Evolutionary conservation across 2,329 filamentous ascomycete genomes (phyloP).

Genomic region (Fusarium solani-melongenae): DNA sequence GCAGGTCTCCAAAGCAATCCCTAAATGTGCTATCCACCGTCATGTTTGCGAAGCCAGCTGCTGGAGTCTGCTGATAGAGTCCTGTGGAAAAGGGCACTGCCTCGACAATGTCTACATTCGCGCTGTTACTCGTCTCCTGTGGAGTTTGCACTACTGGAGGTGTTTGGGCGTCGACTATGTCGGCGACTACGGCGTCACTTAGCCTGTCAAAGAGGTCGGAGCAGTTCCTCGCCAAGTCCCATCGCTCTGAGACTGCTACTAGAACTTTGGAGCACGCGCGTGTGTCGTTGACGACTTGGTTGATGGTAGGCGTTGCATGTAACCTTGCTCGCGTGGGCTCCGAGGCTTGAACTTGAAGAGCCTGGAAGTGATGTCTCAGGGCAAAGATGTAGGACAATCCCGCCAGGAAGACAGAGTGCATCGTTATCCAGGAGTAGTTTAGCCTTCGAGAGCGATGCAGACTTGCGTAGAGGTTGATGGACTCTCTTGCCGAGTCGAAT

Average conservation of each 20-base stretch:
- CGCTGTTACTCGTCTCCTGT: not conserved
- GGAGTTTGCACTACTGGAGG: not conserved
- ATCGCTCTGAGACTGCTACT: slow-evolving; percentile 56
- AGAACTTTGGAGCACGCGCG: slow-evolving; percentile 57
- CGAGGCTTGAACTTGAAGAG: slow-evolving; percentile 26
- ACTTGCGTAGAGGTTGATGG: slow-evolving; percentile 56
- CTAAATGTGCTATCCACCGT: slow-evolving; percentile 52
- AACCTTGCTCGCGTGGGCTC: slow-evolving; percentile 29
- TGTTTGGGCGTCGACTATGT: slow-evolving; percentile 47
- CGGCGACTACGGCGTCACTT: slow-evolving; percentile 55
- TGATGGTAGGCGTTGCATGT: slow-evolving; percentile 49
- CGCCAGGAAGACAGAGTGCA: slow-evolving; percentile 60
- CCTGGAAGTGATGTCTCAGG: slow-evolving; percentile 53
- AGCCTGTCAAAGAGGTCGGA: slow-evolving; percentile 56
- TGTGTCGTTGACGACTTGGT: slow-evolving; percentile 55
- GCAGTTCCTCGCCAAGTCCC: slow-evolving; percentile 53
- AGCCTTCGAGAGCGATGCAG: slow-evolving; percentile 57
- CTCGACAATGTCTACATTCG: slow-evolving; percentile 3
- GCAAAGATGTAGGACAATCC: slow-evolving; percentile 58
- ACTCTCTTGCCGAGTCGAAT: slow-evolving; percentile 51
- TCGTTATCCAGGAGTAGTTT: slow-evolving; percentile 61
- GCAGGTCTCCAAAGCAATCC: slow-evolving; percentile 50
- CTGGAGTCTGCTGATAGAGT: not conserved
- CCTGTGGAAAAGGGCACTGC: slow-evolving; percentile 7
- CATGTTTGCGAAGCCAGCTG: slow-evolving; percentile 37